phyloP scores from a whole-genome alignment of 768 basidiomycete genomes.

The Scleroderma bovista region DNA sequence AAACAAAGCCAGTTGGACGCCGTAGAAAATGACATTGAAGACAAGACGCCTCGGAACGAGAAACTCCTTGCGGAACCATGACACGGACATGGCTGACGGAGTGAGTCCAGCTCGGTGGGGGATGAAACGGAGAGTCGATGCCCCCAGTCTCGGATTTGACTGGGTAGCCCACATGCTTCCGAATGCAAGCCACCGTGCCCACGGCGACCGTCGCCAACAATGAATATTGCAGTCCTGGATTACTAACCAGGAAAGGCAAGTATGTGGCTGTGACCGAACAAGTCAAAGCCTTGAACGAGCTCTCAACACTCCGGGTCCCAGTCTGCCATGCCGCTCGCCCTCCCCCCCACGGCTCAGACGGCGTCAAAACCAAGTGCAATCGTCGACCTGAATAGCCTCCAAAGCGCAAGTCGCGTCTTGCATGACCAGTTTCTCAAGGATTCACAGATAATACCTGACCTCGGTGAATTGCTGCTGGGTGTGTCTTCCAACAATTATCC shows the following conservation, averaged over 20 bases:
- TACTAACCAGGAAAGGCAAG: not conserved
- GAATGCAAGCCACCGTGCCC: not conserved
- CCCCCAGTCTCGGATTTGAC: too few relatives aligned
- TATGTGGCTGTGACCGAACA: not conserved
- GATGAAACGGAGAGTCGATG: not conserved
- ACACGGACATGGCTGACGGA: slow-evolving; percentile 49
- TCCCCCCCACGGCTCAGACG: slow-evolving; percentile 4
- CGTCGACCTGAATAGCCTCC: slow-evolving; percentile 58
- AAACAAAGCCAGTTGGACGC: slow-evolving; percentile 68
- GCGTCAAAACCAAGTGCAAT: slow-evolving; percentile 15
- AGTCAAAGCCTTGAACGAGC: too few relatives aligned
- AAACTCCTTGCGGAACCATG: slow-evolving; percentile 72
- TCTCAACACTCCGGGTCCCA: not conserved
- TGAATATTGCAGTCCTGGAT: too few relatives aligned
- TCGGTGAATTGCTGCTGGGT: slow-evolving; percentile 66
- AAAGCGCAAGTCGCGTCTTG: slow-evolving; percentile 61
- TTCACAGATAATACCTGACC: slow-evolving; percentile 66
- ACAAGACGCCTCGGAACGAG: slow-evolving; percentile 54
- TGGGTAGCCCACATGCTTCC: too few relatives aligned
- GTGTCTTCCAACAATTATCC: slow-evolving; percentile 18
- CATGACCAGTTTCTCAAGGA: slow-evolving; percentile 70
- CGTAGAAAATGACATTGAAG: slow-evolving; percentile 79
- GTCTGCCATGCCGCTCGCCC: slow-evolving; percentile 4
- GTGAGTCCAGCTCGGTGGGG: too few relatives aligned
- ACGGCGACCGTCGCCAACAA: not conserved